Conservation (phyloP, 805 yeast species). For the Metschnikowia santaceciliae region DNA sequence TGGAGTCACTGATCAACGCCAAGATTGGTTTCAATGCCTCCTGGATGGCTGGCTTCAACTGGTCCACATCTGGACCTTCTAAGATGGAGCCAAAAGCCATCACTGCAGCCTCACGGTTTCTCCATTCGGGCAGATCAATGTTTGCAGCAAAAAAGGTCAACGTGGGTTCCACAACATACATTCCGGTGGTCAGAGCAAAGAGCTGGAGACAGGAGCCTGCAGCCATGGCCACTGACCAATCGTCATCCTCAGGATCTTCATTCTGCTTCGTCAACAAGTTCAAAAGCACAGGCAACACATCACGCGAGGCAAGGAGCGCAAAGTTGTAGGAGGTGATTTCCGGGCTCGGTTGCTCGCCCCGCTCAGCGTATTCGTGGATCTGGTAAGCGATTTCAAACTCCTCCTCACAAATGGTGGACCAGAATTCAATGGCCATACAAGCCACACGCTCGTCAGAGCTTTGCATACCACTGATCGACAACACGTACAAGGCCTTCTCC, state of each 20-base stretch:
- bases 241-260: slow-evolving; percentile 92
- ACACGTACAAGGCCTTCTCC: slow-evolving; percentile 92
- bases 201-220: slow-evolving; percentile 96
- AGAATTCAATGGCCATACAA: slow-evolving; percentile 97
- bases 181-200: slow-evolving; percentile 87
- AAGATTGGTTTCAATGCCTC: slow-evolving; percentile 84
- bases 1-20: slow-evolving; percentile 65
- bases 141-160: slow-evolving; percentile 77
- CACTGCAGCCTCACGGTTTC: slow-evolving; percentile 92
- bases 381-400: slow-evolving; percentile 78
- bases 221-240: slow-evolving; percentile 98
- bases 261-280: slow-evolving; percentile 79
- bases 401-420: slow-evolving; percentile 99
- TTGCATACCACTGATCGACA: slow-evolving; percentile 91
- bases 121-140: slow-evolving; percentile 60
- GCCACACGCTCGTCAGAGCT: slow-evolving; percentile 80
- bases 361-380: slow-evolving; percentile 52
- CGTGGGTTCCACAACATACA: slow-evolving; percentile 81
- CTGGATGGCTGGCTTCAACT: slow-evolving; percentile 61
- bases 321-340: slow-evolving; percentile 65
- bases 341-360: slow-evolving; percentile 27
- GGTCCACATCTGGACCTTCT: slow-evolving; percentile 84
- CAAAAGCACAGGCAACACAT: slow-evolving; percentile 84
- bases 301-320: slow-evolving; percentile 77
- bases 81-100: slow-evolving; percentile 98